A percentile compares a stretch with the other conserved stretches of the same genome.
Conservation (phyloP, 192 early-diverging fungal genomes). For the Powellomyces hirtus region DNA sequence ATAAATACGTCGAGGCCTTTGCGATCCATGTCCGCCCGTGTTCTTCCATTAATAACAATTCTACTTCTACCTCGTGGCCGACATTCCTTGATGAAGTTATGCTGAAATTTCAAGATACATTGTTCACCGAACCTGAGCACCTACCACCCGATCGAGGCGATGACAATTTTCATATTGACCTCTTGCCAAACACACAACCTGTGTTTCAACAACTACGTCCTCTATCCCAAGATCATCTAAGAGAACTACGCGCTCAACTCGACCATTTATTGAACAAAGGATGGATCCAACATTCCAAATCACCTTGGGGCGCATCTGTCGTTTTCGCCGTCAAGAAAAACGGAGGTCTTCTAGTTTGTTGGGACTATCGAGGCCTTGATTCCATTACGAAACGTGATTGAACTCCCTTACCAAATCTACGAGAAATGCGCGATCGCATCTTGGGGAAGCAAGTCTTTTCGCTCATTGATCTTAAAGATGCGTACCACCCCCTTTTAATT, state of each 20-base stretch:
- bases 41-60: too few relatives aligned
- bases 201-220: neutral
- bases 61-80: too few relatives aligned
- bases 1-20: too few relatives aligned
- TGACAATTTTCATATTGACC: neutral
- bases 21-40: too few relatives aligned
- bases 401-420: neutral
- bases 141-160: conserved; percentile 3
- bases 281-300: conserved; percentile 14
- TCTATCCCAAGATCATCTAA: neutral
- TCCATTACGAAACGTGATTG: neutral
- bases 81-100: too few relatives aligned
- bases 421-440: neutral
- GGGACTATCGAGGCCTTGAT: conserved; percentile 32
- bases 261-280: neutral
- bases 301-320: conserved; percentile 19
- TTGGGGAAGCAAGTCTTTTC: neutral
- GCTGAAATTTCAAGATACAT: too few relatives aligned
- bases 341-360: conserved; percentile 41
- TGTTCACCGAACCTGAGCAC: neutral
- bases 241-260: neutral
- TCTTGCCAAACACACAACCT: neutral
- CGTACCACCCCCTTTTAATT: neutral
- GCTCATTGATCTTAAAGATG: neutral
- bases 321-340: conserved; percentile 47